phyloP scores from a whole-genome alignment of 2,329 filamentous ascomycete species.

The Neofusicoccum sp. region DNA sequence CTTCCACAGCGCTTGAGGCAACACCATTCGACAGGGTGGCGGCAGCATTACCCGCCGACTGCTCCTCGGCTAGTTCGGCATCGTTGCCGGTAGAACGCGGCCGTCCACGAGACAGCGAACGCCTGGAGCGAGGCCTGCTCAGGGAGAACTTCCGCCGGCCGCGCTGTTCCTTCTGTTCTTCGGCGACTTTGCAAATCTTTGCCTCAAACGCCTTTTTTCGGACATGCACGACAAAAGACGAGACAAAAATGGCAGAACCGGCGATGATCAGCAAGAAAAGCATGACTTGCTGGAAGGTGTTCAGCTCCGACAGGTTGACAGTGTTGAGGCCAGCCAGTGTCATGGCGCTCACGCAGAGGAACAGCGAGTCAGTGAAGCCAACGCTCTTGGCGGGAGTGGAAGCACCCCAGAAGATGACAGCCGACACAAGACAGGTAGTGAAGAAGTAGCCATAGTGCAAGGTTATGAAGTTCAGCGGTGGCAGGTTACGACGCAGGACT shows the following conservation, averaged over 20 bases:
- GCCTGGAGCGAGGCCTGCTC: conserved; percentile 22
- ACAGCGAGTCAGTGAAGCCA: conserved; percentile 63
- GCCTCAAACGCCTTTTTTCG: conserved; percentile 62
- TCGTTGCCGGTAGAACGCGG: background rate
- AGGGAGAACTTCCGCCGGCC: background rate
- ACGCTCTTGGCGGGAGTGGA: conserved; percentile 54
- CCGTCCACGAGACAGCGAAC: background rate
- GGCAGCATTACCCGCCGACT: background rate
- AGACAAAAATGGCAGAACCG: conserved; percentile 67
- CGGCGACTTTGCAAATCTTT: conserved; percentile 56
- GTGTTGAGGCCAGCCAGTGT: conserved; percentile 68
- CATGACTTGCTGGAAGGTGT: conserved; percentile 66
- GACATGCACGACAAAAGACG: conserved; percentile 61
- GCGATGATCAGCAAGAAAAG: conserved; percentile 65
- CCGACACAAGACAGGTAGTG: conserved; percentile 52
- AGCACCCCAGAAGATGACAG: conserved; percentile 61
- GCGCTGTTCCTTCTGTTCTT: conserved; percentile 25
- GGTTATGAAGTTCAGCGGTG: conserved; percentile 60
- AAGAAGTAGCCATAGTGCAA: conserved; percentile 69
- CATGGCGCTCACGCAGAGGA: conserved; percentile 65
- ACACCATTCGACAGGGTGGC: background rate
- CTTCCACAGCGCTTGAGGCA: background rate
- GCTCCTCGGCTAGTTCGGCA: background rate
- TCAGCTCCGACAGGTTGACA: conserved; percentile 62
- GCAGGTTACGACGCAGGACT: conserved; percentile 28